A percentile compares a stretch with the other conserved stretches of the same genome.
Conservation (phyloP, 345 rosid species). For the Lepidium sativum region DNA sequence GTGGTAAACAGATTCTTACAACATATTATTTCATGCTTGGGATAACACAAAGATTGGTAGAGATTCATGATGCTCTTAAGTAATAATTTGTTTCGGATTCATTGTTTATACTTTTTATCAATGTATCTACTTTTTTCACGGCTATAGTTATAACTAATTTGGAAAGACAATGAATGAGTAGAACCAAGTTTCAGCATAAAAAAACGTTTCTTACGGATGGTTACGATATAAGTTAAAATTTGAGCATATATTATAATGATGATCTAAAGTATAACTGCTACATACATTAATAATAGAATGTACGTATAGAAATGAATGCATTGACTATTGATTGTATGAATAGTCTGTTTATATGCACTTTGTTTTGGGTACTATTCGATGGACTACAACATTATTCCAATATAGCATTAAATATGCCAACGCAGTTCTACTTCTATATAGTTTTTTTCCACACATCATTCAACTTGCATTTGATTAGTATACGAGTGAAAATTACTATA, state of each 20-base stretch:
- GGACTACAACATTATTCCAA: background rate
- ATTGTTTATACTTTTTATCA: background rate
- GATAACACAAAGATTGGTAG: background rate
- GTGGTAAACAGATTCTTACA: background rate
- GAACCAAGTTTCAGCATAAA: background rate
- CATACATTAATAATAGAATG: background rate
- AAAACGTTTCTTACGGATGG: too few relatives aligned
- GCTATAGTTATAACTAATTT: background rate
- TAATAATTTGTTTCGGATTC: background rate
- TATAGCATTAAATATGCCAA: background rate
- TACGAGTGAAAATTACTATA: background rate
- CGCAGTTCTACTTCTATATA: background rate
- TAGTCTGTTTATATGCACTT: conserved; percentile 5
- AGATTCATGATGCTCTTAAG: background rate
- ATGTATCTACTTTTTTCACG: background rate
- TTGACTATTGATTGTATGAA: conserved; percentile 4
- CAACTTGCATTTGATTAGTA: background rate
- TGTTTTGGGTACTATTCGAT: background rate
- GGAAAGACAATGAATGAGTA: background rate
- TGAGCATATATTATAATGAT: background rate
- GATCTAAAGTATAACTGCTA: background rate
- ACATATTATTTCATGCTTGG: background rate
- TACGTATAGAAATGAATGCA: background rate
- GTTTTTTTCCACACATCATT: background rate
- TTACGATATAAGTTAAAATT: background rate